A percentile compares a stretch with the other conserved stretches of the same genome.
Conservation (phyloP, 106 monocot genomes). For the Dactylorhiza incarnata region DNA sequence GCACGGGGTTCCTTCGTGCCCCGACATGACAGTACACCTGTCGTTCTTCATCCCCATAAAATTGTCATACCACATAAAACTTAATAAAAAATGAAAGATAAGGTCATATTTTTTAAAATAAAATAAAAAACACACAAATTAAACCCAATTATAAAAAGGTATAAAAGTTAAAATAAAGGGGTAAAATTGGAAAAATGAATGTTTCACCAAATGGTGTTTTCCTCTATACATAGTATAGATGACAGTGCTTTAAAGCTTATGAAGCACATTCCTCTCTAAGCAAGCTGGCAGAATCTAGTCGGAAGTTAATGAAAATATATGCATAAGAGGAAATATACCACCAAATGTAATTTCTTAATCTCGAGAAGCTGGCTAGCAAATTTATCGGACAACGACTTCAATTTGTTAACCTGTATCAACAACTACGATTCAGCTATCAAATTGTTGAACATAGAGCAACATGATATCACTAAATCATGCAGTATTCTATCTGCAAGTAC, state of each 20-base stretch:
- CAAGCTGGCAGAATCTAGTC: background rate
- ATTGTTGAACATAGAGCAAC: background rate
- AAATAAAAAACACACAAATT: no score
- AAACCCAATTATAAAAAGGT: no score
- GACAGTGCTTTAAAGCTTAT: background rate
- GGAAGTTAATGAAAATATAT: background rate
- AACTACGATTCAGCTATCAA: background rate
- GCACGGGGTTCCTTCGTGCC: no score
- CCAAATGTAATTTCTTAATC: constrained; percentile 45
- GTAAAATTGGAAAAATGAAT: no score
- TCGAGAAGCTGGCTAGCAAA: constrained; percentile 45
- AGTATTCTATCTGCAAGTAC: background rate
- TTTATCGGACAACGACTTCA: constrained; percentile 43
- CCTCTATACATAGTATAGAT: no score
- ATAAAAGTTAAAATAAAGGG: no score
- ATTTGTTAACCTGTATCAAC: constrained; percentile 36
- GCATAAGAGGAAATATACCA: constrained; percentile 31
- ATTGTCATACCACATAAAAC: no score
- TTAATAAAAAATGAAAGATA: no score
- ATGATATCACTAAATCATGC: background rate
- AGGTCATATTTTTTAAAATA: no score
- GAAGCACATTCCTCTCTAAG: background rate
- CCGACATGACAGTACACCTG: no score
- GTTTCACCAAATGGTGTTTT: no score
- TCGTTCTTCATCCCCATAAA: no score